phyloP scores from a whole-genome alignment of 2,329 filamentous ascomycete genomes.

The Stachybotrys chlorohalonatus region DNA sequence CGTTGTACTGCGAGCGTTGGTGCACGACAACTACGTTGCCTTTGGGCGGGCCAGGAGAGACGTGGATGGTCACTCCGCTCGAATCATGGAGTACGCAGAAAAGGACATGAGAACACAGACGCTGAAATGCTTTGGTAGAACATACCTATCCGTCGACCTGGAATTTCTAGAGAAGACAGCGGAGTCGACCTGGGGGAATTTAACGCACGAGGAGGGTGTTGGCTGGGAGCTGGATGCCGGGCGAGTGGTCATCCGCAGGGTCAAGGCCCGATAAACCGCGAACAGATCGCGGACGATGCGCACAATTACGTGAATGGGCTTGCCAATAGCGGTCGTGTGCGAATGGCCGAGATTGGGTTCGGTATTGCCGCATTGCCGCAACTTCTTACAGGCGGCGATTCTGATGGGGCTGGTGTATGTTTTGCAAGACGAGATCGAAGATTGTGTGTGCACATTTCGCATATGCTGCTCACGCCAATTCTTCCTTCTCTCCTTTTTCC shows the following conservation, averaged over 20 bases:
- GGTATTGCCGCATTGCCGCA: no score
- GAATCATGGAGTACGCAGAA: conserved; percentile 75
- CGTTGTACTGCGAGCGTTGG: conserved; percentile 57
- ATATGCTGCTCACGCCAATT: no score
- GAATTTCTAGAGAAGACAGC: conserved; percentile 61
- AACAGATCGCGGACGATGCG: not conserved
- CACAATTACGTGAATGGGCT: no score
- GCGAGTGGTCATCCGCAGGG: conserved; percentile 65
- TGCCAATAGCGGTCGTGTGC: no score
- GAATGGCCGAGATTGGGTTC: no score
- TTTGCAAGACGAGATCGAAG: no score
- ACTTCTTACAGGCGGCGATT: no score
- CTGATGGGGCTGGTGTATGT: no score
- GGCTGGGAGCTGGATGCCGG: conserved; percentile 74
- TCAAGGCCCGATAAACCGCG: conserved; percentile 28
- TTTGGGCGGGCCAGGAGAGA: conserved; percentile 64
- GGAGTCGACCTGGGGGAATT: conserved; percentile 60
- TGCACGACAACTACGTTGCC: conserved; percentile 71
- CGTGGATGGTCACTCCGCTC: conserved; percentile 73
- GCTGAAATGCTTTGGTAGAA: conserved; percentile 76
- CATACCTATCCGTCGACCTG: conserved; percentile 67
- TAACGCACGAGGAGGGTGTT: conserved; percentile 61
- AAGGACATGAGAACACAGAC: conserved; percentile 64
- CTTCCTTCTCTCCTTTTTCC: no score
- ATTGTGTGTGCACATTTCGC: no score